Base-by-base conservation (phyloP, 2,329 filamentous ascomycete species). In the Hortaea werneckii region DNA sequence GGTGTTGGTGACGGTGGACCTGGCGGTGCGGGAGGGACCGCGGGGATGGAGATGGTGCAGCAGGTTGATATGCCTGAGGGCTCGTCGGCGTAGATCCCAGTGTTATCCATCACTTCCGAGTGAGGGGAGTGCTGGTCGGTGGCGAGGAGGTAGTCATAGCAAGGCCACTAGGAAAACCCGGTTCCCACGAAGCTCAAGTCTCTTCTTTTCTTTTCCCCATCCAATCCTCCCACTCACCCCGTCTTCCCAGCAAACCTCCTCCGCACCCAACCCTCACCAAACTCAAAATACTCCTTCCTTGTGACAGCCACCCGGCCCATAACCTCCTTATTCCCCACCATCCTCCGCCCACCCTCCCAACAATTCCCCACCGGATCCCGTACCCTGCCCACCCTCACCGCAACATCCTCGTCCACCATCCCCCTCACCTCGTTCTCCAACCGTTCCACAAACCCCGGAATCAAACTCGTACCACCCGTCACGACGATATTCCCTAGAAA, bases 401-500 rank as follows among this genome's bases (percentile, higher is more conserved):
- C 71, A 58, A 87, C 92, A 51, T 90, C 85, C 37, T 85, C 80
- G 66, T 56, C 72, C 67, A 61, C 45, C 38, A 45, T 43, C 40
- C 49, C 53, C 35, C 60, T 50, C 30, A 66, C 40, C 11, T 64
- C 63, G 4, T 50, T 45, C 46, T 65, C 56, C 54, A 98, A 63
- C 46, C 92, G 77, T 59, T 87, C 79, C 52, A 88, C 77, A 53
- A 98, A 90, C 0, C 89, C 89, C 1, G 82, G 76, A 27, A 95
- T 80, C 12, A 83, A 72, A 0, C 84, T 77, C 60, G 87, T 95
- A 3, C 92, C 92, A 1, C 92, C 92, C 0, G 95, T 86, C 0
- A 95, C 82, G 2, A 95, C 69, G 3, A 96, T 78, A 54, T 96
- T 98, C 32, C 87, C 83, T 40, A 96, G 67, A 54, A 95, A 76